phyloP scores from a whole-genome alignment of 2,329 filamentous ascomycete species.

The Cyphellophora attinorum region DNA sequence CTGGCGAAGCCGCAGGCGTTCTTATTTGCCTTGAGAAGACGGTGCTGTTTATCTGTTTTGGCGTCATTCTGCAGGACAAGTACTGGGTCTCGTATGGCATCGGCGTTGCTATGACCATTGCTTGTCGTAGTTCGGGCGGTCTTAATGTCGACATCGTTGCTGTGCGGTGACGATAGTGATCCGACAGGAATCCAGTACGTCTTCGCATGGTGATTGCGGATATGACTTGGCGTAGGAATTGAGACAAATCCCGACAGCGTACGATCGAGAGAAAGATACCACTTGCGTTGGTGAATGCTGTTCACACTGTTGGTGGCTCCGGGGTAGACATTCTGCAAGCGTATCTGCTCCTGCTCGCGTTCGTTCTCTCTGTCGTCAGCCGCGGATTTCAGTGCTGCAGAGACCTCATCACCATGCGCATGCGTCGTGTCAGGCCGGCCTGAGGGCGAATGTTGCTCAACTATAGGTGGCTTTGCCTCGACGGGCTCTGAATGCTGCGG shows the following conservation, averaged over 20 bases:
- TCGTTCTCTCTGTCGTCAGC: no score
- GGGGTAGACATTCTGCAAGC: conserved; percentile 54
- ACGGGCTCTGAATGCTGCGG: no score
- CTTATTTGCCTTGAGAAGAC: conserved; percentile 1
- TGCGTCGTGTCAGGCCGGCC: no score
- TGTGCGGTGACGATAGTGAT: conserved; percentile 18
- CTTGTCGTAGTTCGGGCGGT: neutral
- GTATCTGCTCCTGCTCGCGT: conserved; percentile 40
- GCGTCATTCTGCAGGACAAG: no score
- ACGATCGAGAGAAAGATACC: conserved; percentile 57
- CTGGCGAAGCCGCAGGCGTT: conserved; percentile 36
- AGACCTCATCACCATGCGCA: no score
- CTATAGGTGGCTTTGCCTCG: no score
- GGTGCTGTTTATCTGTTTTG: no score
- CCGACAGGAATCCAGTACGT: conserved; percentile 9
- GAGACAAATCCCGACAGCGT: conserved; percentile 46
- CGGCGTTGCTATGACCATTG: neutral
- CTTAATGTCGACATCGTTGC: conserved; percentile 5
- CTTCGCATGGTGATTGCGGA: conserved; percentile 1
- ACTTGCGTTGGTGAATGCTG: conserved; percentile 57
- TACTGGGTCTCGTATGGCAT: no score
- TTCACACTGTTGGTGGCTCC: conserved; percentile 57
- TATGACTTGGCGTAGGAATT: neutral
- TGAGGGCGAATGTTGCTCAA: no score
- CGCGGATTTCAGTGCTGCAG: no score